Conservation (phyloP, 1,284 basidiomycete species). For the Moesziomyces sp. region DNA sequence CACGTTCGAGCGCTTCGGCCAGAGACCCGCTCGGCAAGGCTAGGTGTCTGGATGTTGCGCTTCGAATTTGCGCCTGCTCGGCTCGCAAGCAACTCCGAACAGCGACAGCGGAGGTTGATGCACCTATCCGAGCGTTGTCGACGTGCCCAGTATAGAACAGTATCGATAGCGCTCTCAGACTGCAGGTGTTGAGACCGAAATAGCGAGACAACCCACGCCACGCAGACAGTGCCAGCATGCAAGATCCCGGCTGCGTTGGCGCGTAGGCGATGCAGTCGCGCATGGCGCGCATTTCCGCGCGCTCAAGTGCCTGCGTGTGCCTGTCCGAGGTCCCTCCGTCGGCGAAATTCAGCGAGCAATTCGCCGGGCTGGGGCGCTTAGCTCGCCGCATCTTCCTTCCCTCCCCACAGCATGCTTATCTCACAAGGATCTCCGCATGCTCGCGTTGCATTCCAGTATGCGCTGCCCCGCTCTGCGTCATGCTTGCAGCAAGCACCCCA, state of each 20-base stretch:
- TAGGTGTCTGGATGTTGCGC: background rate
- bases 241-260: background rate
- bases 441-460: background rate
- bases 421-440: background rate
- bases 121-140: too few relatives aligned
- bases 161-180: background rate
- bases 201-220: background rate
- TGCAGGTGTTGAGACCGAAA: background rate
- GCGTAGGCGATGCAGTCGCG: background rate
- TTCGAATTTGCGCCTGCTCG: background rate
- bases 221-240: background rate
- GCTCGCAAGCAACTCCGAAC: background rate
- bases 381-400: background rate
- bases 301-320: background rate
- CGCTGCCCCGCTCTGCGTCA: constrained; percentile 1
- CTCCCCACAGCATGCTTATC: constrained; percentile 4
- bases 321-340: background rate
- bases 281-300: background rate
- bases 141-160: too few relatives aligned
- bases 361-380: background rate
- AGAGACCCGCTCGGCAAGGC: background rate
- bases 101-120: background rate
- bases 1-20: too few relatives aligned
- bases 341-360: background rate
- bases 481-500: constrained; percentile 21